Percentiles rank a stretch among this genome's conserved stretches.
phyloP scores from a whole-genome alignment of 2,329 filamentous ascomycete species.

The Microdochium paspali region DNA sequence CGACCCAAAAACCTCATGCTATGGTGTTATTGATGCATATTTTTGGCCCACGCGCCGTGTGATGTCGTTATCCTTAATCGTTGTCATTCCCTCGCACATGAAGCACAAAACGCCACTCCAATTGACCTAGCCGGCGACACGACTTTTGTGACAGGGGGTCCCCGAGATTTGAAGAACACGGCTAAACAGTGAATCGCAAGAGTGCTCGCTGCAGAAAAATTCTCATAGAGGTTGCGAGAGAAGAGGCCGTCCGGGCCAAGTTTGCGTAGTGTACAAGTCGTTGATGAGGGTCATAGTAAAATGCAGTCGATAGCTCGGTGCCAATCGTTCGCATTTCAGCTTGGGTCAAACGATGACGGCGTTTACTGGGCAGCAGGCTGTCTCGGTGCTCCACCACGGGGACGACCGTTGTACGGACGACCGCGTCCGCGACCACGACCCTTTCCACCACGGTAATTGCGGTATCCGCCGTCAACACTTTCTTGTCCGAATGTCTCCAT shows the following conservation, averaged over 20 bases:
- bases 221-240: background rate
- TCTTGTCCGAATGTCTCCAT: slow-evolving; percentile 97
- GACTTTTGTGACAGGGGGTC: background rate
- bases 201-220: background rate
- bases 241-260: background rate
- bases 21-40: background rate
- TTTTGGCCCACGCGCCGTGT: background rate
- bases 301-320: no score
- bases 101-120: background rate
- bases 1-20: background rate
- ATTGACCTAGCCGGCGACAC: background rate
- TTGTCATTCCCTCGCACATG: slow-evolving; percentile 1
- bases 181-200: slow-evolving; percentile 1
- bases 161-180: background rate
- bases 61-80: background rate
- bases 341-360: background rate
- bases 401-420: slow-evolving; percentile 34
- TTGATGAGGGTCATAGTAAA: no score
- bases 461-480: slow-evolving; percentile 75
- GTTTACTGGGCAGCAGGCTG: slow-evolving; percentile 12
- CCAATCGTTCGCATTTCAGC: no score
- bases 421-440: slow-evolving; percentile 63
- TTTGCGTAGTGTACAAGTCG: slow-evolving; percentile 1
- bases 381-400: slow-evolving; percentile 21
- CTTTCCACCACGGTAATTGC: slow-evolving; percentile 71